A percentile compares a stretch with the other conserved stretches of the same genome.
Conservation (phyloP, 1,284 basidiomycete genomes). For the Pyrrhoderma lamaoense region DNA sequence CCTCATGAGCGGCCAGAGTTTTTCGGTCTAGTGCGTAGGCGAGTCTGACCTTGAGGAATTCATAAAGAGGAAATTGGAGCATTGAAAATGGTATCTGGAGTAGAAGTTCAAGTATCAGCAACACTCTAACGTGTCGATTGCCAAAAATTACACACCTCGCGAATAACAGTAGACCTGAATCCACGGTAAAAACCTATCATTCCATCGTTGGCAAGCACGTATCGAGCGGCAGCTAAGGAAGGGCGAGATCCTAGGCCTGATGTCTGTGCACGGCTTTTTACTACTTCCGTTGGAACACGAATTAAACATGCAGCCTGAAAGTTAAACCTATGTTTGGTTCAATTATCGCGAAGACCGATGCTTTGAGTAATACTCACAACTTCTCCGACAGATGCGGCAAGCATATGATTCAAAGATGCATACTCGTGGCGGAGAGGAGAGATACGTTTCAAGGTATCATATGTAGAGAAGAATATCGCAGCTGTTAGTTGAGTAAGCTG, state of each 20-base stretch:
- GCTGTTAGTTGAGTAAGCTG: slow-evolving; percentile 44
- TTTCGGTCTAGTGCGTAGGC: slow-evolving; percentile 45
- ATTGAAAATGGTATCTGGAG: slow-evolving; percentile 93
- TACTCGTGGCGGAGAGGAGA: slow-evolving; percentile 54
- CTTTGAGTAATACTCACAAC: slow-evolving; percentile 45
- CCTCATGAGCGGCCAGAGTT: slow-evolving; percentile 72
- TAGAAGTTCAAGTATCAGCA: slow-evolving; percentile 5
- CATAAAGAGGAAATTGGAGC: slow-evolving; percentile 95
- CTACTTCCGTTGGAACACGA: slow-evolving; percentile 90
- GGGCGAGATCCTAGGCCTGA: slow-evolving; percentile 53
- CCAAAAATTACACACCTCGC: slow-evolving; percentile 49
- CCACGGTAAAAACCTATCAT: slow-evolving; percentile 71
- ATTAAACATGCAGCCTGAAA: slow-evolving; percentile 81
- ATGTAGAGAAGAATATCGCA: slow-evolving; percentile 92
- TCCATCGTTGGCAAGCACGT: slow-evolving; percentile 52
- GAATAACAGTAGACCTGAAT: slow-evolving; percentile 70
- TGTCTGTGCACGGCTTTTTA: slow-evolving; percentile 83
- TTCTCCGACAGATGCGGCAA: slow-evolving; percentile 78
- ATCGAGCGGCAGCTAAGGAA: slow-evolving; percentile 40
- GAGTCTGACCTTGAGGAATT: slow-evolving; percentile 70
- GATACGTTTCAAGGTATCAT: slow-evolving; percentile 80
- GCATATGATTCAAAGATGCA: slow-evolving; percentile 70
- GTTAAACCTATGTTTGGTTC: slow-evolving; percentile 23
- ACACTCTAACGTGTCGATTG: background rate
- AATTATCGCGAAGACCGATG: slow-evolving; percentile 23